Evolutionary conservation across 495 filamentous ascomycete species (phyloP), one percentile per base, ranked within the genome.

Genomic region (Penicillium fimorum): DNA sequence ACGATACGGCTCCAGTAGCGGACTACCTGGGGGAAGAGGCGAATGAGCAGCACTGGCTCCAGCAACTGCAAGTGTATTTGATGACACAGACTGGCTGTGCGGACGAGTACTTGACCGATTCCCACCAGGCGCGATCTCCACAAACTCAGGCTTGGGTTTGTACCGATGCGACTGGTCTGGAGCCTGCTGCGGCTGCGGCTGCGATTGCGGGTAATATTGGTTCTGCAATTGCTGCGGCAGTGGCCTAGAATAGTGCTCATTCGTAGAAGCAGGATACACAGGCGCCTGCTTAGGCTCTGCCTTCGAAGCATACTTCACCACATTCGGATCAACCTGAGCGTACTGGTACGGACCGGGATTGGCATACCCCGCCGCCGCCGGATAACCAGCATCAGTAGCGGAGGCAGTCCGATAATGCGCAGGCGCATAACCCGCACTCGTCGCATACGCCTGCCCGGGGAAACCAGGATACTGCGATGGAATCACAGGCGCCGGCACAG

Each of bases 1-100:
- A 55, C 86, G 86, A 72, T 98, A 98, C 1, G 94, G 87, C 71
- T 97, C 94, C 12, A 96, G 81, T 17, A 97, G 77, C 0, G 94
- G 94, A 55, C 89, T 94, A 9, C 86, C 82, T 2, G 90, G 89
- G 10, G 88, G 82, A 40, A 70, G 69, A 44, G 73, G 76, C 8
- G 61, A 55, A 47, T 68, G 61, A 13, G 49, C 18, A 15, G 38
- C 40, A 37, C 54, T 55, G 11, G 61, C 55, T 4, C 63, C 64
- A 11, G 47, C 64, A 20, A 73, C 73, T 2, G 66, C 53, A 1
- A 75, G 65, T 42, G 68, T 77, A 59, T 70, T 71, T 35, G 76
- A 76, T 2, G 78, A 77, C 10, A 76, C 61, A 25, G 76, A 76
- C 13, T 68, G 66, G 49, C 74, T 74, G 35, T 67, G 59, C 2